Evolutionary conservation across 805 yeast genomes (phyloP).

Genomic region (Starmera dryadoides): DNA sequence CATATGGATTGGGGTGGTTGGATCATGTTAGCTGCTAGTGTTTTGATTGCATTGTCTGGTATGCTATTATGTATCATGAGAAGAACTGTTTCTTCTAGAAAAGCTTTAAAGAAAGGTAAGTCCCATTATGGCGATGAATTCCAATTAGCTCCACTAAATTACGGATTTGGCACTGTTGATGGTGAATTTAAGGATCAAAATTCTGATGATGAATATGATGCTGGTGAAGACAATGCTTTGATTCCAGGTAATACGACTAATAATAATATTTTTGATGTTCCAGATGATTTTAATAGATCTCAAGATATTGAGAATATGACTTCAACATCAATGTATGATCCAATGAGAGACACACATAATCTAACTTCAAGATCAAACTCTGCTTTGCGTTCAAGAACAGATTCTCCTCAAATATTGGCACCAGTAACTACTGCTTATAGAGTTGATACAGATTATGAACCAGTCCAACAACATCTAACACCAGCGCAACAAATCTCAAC

Average conservation of each 20-base stretch:
- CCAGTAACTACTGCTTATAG: conserved; percentile 15
- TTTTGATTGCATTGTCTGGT: conserved; percentile 55
- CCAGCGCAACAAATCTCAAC: not conserved
- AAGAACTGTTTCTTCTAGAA: conserved; percentile 44
- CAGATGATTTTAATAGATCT: conserved; percentile 7
- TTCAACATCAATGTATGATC: conserved; percentile 13
- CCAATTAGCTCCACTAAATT: conserved; percentile 18
- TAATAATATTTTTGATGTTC: conserved; percentile 5
- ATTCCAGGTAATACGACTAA: not conserved
- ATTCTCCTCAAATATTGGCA: conserved; percentile 10
- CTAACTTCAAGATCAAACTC: conserved; percentile 3
- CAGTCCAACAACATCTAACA: not conserved
- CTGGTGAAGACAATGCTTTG: conserved; percentile 15
- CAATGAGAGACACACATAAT: conserved; percentile 10
- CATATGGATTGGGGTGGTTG: conserved; percentile 80
- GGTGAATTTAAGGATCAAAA: conserved; percentile 8
- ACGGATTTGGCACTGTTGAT: conserved; percentile 21
- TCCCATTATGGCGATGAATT: conserved; percentile 12
- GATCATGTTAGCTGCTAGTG: conserved; percentile 66
- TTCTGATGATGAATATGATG: conserved; percentile 7
- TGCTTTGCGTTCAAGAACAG: not conserved
- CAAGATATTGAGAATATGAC: conserved; percentile 12
- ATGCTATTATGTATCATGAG: conserved; percentile 66
- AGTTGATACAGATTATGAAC: conserved; percentile 10
- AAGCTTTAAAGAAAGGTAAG: conserved; percentile 8